These are phyloP conservation scores for Colletotrichum theobromicola DNA, from an alignment of 2,329 filamentous ascomycete species.

Conservation along the genomic window DNA sequence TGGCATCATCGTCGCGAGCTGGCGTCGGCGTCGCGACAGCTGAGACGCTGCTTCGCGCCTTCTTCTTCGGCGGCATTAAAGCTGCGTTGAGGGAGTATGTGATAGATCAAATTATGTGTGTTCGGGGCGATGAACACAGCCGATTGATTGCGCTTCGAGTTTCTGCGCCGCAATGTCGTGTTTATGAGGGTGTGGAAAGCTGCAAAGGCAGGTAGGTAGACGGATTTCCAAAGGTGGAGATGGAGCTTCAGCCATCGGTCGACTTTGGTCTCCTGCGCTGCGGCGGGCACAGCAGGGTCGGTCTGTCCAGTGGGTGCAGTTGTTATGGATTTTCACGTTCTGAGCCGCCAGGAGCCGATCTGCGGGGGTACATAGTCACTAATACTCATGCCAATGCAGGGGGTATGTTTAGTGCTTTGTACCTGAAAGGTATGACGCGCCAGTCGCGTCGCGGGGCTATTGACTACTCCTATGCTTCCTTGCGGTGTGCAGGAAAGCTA, in stretches of 20 bases:
- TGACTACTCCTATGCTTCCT: neutral
- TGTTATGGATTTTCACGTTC: neutral
- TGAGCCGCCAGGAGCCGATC: neutral
- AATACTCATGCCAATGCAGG: neutral
- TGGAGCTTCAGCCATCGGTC: neutral
- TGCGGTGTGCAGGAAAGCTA: neutral
- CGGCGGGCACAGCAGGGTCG: neutral
- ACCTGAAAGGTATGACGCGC: conserved; percentile 4
- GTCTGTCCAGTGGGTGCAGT: neutral
- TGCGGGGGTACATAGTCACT: conserved; percentile 5
- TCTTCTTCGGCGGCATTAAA: conserved; percentile 74
- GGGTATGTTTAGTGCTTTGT: neutral
- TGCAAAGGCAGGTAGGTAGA: neutral
- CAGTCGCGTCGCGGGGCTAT: conserved; percentile 6
- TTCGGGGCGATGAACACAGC: neutral
- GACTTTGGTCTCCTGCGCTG: neutral
- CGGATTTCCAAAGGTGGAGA: neutral
- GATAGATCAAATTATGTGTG: neutral
- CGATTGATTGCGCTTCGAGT: neutral
- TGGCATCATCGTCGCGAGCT: conserved; percentile 61
- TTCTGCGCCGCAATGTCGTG: neutral
- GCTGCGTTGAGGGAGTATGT: neutral
- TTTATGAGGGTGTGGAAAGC: neutral
- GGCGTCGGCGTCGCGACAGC: conserved; percentile 63
- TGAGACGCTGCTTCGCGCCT: conserved; percentile 59